phyloP scores from a whole-genome alignment of 208 protist species.

The Leishmania major region DNA sequence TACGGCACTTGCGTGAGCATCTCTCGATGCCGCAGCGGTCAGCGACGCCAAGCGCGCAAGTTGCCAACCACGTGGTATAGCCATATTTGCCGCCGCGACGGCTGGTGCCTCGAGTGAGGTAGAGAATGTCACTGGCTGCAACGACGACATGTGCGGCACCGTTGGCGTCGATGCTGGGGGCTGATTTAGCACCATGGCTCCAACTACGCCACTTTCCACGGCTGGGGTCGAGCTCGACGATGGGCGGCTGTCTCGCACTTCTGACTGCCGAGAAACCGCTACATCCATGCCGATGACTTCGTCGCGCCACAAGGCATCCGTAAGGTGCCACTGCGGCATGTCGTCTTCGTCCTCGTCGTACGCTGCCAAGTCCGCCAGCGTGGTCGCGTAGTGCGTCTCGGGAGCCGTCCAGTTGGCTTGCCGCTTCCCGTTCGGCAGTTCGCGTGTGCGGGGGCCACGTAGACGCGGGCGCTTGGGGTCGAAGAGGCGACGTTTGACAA shows the following conservation, averaged over 20 bases:
- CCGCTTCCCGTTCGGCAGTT: conserved; percentile 25
- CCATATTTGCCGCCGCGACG: not conserved
- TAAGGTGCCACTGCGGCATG: not conserved
- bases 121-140: not conserved
- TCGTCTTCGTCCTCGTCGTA: conserved; percentile 22
- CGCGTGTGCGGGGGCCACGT: conserved; percentile 4
- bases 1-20: not conserved
- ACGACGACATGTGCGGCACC: not conserved
- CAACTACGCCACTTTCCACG: not conserved
- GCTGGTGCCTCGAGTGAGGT: not conserved
- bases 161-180: not conserved
- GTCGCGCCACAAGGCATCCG: not conserved
- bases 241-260: not conserved
- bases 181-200: not conserved
- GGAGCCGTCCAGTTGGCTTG: conserved; percentile 36
- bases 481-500: conserved; percentile 10
- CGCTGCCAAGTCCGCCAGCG: conserved; percentile 18
- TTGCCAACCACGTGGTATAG: not conserved
- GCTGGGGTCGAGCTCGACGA: not conserved
- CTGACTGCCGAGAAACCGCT: not conserved
- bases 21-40: not conserved
- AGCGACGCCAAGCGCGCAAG: not conserved
- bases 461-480: conserved; percentile 10
- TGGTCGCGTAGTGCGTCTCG: conserved; percentile 35
- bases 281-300: not conserved